Evolutionary conservation across 306 rosid species (phyloP).

Genomic region (Malus fusca): DNA sequence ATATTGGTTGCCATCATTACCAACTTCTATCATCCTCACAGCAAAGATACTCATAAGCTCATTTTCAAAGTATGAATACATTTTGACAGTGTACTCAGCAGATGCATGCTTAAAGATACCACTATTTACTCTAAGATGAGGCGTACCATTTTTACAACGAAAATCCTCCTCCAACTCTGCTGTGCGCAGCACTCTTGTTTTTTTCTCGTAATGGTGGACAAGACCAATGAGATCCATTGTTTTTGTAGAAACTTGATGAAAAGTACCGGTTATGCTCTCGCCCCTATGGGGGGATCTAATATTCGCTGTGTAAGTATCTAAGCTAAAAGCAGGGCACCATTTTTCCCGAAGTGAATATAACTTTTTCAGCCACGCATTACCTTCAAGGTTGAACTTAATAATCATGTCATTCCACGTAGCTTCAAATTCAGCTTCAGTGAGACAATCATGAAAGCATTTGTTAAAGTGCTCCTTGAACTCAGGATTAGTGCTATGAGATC

Average conservation of each 20-base stretch:
- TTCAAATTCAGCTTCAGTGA: slow-evolving; percentile 2
- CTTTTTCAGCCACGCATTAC: not conserved
- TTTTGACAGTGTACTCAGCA: slow-evolving; percentile 1
- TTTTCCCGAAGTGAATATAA: slow-evolving; percentile 3
- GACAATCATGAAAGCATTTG: not conserved
- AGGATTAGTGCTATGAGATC: not conserved
- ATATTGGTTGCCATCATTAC: not conserved
- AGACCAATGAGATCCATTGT: slow-evolving; percentile 8
- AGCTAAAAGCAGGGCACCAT: slow-evolving; percentile 10
- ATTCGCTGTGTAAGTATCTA: slow-evolving; percentile 1
- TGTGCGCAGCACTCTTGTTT: not conserved
- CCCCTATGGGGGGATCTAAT: not conserved
- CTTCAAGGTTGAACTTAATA: slow-evolving; percentile 1
- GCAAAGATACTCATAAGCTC: slow-evolving; percentile 12
- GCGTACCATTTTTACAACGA: slow-evolving; percentile 13
- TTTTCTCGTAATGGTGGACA: slow-evolving; percentile 8
- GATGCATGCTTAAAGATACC: slow-evolving; percentile 14
- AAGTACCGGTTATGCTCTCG: not conserved
- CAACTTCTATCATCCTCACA: slow-evolving; percentile 8
- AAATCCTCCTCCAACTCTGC: slow-evolving; percentile 10
- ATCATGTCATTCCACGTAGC: not conserved
- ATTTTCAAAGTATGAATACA: slow-evolving; percentile 8
- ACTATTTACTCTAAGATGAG: slow-evolving; percentile 4
- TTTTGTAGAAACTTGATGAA: slow-evolving; percentile 14
- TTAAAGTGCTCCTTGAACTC: slow-evolving; percentile 7